Base-by-base conservation (phyloP, 306 rosid genomes). In the Prunus fruticosa region DNA sequence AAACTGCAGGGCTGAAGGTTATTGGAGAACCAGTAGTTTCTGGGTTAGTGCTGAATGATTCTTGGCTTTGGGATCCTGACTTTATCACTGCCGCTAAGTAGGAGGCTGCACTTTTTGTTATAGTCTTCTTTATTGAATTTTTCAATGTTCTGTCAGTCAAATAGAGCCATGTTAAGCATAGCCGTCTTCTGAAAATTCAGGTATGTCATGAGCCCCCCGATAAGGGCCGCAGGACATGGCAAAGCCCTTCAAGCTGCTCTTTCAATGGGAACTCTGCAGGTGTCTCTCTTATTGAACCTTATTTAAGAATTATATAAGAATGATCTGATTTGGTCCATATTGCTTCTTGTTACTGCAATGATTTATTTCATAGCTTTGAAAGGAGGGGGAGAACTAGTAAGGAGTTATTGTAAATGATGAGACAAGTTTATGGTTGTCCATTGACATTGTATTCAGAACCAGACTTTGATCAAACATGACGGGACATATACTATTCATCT, bases 131-230 rank as follows among this genome's bases (percentile, higher is more conserved):
- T 32, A 5, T 32, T 32, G 38, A 61, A 74, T 78, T 65, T 70
- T 32, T 32, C n/a, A 11, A 25, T 25, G 67, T 76, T 20, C 1
- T 46, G 51, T 14, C 34, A 45, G 7, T 32, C 38, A 32, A 51
- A 52, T 18, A 30, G 50, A 78, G 71, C 78, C 63, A 72, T 16
- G 38, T 62, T 76, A 67, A 53, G 34, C 41, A 25, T 41, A 67
- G 62, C 68, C 19, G 51, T 73, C 51, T 75, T 69, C 64, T 83
- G 76, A 41, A 78, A 76, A 78, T 75, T 90, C 85, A 94, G 98
- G 96, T 91, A 83, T 86, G 97, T 94, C 56, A 94, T 94, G 97
- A 94, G 98, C 75, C 98, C 98, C 69, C 97, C 98, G 34, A 90
- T 94, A 62, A 90, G 98, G 82, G 85, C 79, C 22, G 76, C 78